Evolutionary conservation across 2,329 filamentous ascomycete genomes (phyloP).

Genomic region (Aspergillus thermomutatus): DNA sequence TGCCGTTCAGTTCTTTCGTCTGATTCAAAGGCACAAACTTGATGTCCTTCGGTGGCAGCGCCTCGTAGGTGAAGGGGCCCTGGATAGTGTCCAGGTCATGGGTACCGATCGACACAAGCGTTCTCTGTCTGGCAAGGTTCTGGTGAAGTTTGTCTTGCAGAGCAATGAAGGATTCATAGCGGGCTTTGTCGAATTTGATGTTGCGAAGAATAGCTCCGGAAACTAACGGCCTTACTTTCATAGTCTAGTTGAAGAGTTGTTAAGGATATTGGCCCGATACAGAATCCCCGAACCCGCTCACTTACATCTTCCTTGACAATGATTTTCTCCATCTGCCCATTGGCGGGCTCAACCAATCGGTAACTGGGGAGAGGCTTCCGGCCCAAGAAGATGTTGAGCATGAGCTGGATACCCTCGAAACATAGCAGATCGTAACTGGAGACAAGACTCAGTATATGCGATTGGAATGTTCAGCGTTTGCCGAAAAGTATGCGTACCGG

Average conservation of each 20-base stretch:
- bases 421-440: constrained; percentile 81
- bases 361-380: constrained; percentile 75
- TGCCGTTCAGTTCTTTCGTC: constrained; percentile 78
- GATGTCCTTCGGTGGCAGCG: constrained; percentile 85
- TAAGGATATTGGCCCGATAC: neutral
- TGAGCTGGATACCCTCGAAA: constrained; percentile 93
- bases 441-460: constrained; percentile 19
- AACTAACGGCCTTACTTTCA: constrained; percentile 78
- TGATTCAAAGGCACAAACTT: constrained; percentile 90
- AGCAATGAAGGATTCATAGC: constrained; percentile 95
- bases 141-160: constrained; percentile 98
- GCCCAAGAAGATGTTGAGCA: constrained; percentile 91
- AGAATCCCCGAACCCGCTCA: constrained; percentile 7
- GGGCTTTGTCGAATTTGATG: constrained; percentile 84
- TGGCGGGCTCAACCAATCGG: constrained; percentile 66
- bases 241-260: constrained; percentile 50
- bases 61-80: constrained; percentile 96
- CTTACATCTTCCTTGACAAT: constrained; percentile 66
- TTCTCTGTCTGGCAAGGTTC: constrained; percentile 89
- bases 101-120: constrained; percentile 93
- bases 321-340: constrained; percentile 73
- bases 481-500: constrained; percentile 55
- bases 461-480: neutral
- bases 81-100: constrained; percentile 92
- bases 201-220: constrained; percentile 86